Evolutionary conservation across 2,329 filamentous ascomycete genomes (phyloP), one percentile per base, ranked within the genome.

Genomic region (Ophiocordyceps camponoti-floridani): DNA sequence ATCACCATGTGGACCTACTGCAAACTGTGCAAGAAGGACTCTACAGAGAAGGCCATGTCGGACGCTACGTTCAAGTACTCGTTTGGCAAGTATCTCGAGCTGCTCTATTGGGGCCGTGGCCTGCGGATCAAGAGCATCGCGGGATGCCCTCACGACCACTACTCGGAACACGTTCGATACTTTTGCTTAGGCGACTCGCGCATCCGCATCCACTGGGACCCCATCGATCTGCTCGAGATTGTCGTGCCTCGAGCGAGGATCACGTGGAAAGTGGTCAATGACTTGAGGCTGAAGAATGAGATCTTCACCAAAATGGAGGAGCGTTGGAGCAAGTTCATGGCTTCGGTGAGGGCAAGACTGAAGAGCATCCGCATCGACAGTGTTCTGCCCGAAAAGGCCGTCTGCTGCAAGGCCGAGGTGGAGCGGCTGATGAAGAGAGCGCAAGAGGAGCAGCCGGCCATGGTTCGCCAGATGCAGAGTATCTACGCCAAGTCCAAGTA

Each of bases 1-100:
- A 94, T 98, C 46, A 75, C 88, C 46, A 95, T 98, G 86, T 98
- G 93, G 93, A 96, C 86, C 51, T 86, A 82, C 53, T 98, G 91
- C 66, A 91, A 94, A 54, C 72, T 84, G 28, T 98, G 93, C 60
- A 81, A 84, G 44, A 85, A 85, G 51, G 88, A 96, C 58, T 94
- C 89, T 0, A 84, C 86, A 37, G 79, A 88, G 42, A 83, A 84
- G 51, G 79, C 82, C 30, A 95, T 98, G 86, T 95, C 89, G 1
- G 79, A 87, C 46, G 87, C 79, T 54, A 93, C 88, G 0, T 98
- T 87, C 84, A 95, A 93, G 59, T 98, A 98, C 59, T 98, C 91
- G 0, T 94, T 98, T 56, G 91, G 86, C 11, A 98, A 98, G 61
- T 98, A 96, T 55, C 70, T 98, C n/a, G 91, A 98, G 62, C 69